A percentile compares a stretch with the other conserved stretches of the same genome.
These are phyloP conservation scores for Cladosporium velox DNA, from an alignment of 2,329 filamentous ascomycete genomes.

Conservation along the genomic window DNA sequence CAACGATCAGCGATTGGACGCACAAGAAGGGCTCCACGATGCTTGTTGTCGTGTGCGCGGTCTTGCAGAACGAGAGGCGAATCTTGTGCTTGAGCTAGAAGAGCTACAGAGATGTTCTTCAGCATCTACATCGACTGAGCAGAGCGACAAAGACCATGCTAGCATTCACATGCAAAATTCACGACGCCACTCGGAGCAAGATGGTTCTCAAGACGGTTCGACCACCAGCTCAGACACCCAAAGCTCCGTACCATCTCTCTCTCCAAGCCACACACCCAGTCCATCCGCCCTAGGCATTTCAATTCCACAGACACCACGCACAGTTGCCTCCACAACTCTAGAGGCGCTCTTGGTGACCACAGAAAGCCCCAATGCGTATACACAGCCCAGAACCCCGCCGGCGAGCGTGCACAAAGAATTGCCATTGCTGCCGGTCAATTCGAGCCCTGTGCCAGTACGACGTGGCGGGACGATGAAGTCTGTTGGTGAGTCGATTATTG, in stretches of 20 bases:
- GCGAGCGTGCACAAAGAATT: conserved; percentile 30
- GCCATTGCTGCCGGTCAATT: conserved; percentile 28
- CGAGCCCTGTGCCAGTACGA: conserved; percentile 22
- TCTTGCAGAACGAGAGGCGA: conserved; percentile 33
- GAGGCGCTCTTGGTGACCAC: neutral
- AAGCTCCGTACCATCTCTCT: neutral
- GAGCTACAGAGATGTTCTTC: conserved; percentile 17
- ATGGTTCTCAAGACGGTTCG: neutral
- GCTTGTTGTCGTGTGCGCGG: conserved; percentile 41
- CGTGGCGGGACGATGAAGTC: conserved; percentile 34
- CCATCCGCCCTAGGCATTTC: conserved; percentile 27
- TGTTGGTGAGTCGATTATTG: conserved; percentile 37
- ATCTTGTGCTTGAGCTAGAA: conserved; percentile 29
- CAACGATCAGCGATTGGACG: conserved; percentile 46
- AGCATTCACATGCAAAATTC: neutral
- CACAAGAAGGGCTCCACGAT: conserved; percentile 35
- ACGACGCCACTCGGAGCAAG: neutral
- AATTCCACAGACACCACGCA: conserved; percentile 15
- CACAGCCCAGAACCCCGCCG: conserved; percentile 13
- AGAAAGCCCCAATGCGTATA: neutral
- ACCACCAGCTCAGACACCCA: neutral
- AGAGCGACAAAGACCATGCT: neutral
- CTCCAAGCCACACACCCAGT: neutral
- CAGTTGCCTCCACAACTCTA: neutral
- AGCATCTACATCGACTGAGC: neutral